Conservation (phyloP, 2,329 filamentous ascomycete species). For the Didymella sp. region DNA sequence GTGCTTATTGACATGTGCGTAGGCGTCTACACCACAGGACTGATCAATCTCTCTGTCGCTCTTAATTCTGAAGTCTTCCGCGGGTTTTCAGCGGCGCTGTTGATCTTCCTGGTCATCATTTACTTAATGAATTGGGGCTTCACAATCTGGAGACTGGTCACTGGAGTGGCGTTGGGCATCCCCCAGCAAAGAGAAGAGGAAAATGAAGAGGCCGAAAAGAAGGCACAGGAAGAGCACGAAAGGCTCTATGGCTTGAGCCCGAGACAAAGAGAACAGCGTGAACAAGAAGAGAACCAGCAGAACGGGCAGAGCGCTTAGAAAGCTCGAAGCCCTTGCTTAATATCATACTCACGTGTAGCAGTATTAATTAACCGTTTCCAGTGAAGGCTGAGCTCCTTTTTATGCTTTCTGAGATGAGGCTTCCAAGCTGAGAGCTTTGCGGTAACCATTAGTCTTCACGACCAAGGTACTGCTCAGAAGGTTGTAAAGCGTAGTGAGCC, state of each 20-base stretch:
- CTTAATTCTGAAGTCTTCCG: slow-evolving; percentile 27
- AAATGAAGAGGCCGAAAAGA: slow-evolving; percentile 20
- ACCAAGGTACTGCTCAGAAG: neutral
- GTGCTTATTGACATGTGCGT: neutral
- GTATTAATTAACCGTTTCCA: neutral
- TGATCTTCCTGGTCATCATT: slow-evolving; percentile 23
- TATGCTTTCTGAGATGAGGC: neutral
- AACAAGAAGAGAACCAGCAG: slow-evolving; percentile 1
- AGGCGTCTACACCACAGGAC: slow-evolving; percentile 25
- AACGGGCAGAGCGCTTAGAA: neutral
- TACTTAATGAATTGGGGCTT: slow-evolving; percentile 28
- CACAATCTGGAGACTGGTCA: slow-evolving; percentile 20
- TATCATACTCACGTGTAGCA: neutral
- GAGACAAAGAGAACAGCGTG: neutral
- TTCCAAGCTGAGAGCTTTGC: neutral
- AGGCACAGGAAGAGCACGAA: slow-evolving; percentile 9
- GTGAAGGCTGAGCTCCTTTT: neutral
- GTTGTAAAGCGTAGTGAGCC: neutral
- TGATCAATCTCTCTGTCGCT: slow-evolving; percentile 25
- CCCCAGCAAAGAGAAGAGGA: slow-evolving; percentile 27
- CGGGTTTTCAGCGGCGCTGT: slow-evolving; percentile 19
- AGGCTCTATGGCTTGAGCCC: neutral
- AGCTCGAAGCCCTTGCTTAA: neutral
- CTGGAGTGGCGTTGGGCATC: slow-evolving; percentile 23
- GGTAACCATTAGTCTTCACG: neutral